Conservation (phyloP, 164 flowering plant genomes). For the Macadamia tetraphylla region DNA sequence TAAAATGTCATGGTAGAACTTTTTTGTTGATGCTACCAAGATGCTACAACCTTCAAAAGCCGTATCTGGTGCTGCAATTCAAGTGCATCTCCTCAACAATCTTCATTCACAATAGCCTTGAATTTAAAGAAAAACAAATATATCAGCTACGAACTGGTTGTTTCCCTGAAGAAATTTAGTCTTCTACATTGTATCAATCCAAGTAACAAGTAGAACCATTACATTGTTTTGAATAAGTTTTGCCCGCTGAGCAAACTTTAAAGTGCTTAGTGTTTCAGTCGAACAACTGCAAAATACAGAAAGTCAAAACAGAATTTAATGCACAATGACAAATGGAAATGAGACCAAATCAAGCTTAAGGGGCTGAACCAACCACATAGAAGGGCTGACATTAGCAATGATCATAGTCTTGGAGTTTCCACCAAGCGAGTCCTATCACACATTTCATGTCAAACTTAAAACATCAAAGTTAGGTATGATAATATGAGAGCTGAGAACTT, state of each 20-base stretch:
- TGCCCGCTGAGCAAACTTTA: constrained; percentile 99
- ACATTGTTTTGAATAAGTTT: constrained; percentile 96
- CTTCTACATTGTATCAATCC: too few species aligned
- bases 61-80: constrained; percentile 81
- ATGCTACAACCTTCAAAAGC: constrained; percentile 65
- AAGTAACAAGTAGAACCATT: constrained; percentile 1
- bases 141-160: background rate
- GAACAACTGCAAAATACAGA: constrained; percentile 60
- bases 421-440: constrained; percentile 78
- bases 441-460: constrained; percentile 9
- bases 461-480: constrained; percentile 2
- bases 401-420: constrained; percentile 94
- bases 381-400: constrained; percentile 92
- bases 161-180: too few species aligned
- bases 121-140: constrained; percentile 4
- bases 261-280: constrained; percentile 87
- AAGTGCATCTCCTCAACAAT: constrained; percentile 95
- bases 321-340: background rate
- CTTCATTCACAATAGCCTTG: constrained; percentile 94
- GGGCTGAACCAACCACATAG: constrained; percentile 52
- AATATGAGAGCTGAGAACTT: background rate
- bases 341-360: background rate
- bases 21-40: too few species aligned
- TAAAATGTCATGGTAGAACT: background rate
- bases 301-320: constrained; percentile 1